phyloP scores from a whole-genome alignment of 2,329 filamentous ascomycete genomes.

The Magnaporthiopsis incrustans region DNA sequence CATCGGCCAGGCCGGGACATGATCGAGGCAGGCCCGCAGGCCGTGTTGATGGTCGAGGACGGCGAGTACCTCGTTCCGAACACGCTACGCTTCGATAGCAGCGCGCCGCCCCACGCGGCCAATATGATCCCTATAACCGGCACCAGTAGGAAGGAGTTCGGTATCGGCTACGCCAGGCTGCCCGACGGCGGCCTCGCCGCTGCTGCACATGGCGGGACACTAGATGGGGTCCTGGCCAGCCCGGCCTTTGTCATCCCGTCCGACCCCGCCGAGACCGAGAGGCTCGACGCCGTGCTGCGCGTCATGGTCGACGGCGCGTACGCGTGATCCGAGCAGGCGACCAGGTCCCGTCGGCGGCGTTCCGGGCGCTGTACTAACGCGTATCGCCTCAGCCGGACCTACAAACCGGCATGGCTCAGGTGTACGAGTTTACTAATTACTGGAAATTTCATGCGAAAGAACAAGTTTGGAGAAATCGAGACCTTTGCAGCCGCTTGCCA shows the following conservation, averaged over 20 bases:
- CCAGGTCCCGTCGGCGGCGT: slow-evolving; percentile 13
- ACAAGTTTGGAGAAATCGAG: slow-evolving; percentile 12
- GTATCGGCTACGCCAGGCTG: slow-evolving; percentile 10
- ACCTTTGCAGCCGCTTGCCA: no score
- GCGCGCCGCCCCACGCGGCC: slow-evolving; percentile 13
- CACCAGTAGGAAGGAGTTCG: slow-evolving; percentile 25
- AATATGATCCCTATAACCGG: slow-evolving; percentile 27
- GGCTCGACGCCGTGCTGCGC: slow-evolving; percentile 25
- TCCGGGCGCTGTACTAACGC: slow-evolving; percentile 24
- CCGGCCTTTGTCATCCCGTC: slow-evolving; percentile 12
- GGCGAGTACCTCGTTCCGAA: slow-evolving; percentile 20
- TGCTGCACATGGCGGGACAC: background rate
- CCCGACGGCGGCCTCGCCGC: background rate
- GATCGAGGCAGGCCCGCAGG: background rate
- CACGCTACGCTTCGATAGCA: slow-evolving; percentile 20
- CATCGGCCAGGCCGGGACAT: slow-evolving; percentile 19
- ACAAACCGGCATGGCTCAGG: slow-evolving; percentile 26
- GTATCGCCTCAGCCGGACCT: slow-evolving; percentile 32
- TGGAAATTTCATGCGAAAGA: slow-evolving; percentile 34
- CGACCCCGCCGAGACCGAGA: slow-evolving; percentile 11
- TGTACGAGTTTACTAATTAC: slow-evolving; percentile 23
- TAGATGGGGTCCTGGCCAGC: background rate
- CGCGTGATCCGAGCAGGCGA: slow-evolving; percentile 26
- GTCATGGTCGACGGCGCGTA: slow-evolving; percentile 24
- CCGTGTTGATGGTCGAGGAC: slow-evolving; percentile 18